Evolutionary conservation across 1,284 basidiomycete genomes (phyloP), one percentile per base, ranked within the genome.

Genomic region (Rhodotorula glutinis): DNA sequence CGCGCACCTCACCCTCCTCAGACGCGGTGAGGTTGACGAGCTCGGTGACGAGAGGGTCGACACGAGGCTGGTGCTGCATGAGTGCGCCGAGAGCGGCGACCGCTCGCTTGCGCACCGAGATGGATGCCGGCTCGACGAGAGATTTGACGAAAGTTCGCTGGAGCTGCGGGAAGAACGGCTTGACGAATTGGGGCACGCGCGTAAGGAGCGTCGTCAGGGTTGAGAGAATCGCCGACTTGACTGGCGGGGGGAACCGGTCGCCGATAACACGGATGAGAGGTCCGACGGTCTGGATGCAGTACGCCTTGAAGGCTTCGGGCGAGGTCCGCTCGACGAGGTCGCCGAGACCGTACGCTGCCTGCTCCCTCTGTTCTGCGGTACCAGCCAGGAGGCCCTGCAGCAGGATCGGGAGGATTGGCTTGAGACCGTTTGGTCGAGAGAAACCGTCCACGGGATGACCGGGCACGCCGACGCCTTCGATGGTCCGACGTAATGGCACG

Each of bases 101-200:
- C 0, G 93, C 94, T 61, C 86, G 87, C 67, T 82, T 87, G 59
- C 95, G 87, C 38, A 98, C 92, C 25, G 85, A 87, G 3, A 85
- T 81, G 73, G 90, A 91, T 2, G 88, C 84, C 1, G 88, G 80
- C 78, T 98, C 95, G 66, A 88, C 85, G 0, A 90, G 85, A 47
- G 92, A 91, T 81, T 98, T 98, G 79, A 97, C 89, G 77, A 98
- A 98, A 0, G 93, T 97, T 49, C 95, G 85, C 78, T 98, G 95
- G 46, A 98, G 82, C 78, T 98, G 95, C 3, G 95, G 96, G 83
- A 97, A 97, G 87, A 98, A 98, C 0, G 95, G 94, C 78, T 92
- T 92, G 72, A 97, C 92, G 73, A 96, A 91, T 27, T 84, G 82
- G 0, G 95, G 93, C 27, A 98, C 90, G 59, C 85, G 84, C 72